A percentile compares a stretch with the other conserved stretches of the same genome.
These are phyloP conservation scores for Medicago lupulina DNA, from an alignment of 306 rosid genomes.

Conservation along the genomic window DNA sequence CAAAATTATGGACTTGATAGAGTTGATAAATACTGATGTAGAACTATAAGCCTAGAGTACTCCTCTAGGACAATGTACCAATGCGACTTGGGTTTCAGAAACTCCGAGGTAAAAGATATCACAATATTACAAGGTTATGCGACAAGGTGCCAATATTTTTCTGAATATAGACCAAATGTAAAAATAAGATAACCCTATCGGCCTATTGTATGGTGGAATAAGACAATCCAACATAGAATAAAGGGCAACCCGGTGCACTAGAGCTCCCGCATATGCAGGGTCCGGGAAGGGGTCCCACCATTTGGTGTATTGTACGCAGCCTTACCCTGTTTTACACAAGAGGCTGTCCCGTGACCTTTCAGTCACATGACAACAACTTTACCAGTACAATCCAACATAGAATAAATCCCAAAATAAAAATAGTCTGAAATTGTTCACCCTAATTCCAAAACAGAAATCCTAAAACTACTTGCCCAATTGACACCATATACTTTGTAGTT, in stretches of 20 bases:
- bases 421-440: background rate
- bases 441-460: conserved; percentile 4
- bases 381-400: background rate
- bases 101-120: background rate
- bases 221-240: background rate
- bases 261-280: no score
- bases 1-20: conserved; percentile 2
- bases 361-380: no score
- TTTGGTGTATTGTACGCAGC: no score
- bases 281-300: no score
- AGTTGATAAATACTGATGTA: conserved; percentile 4
- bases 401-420: background rate
- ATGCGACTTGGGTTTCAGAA: background rate
- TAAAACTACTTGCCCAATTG: background rate
- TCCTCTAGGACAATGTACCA: conserved; percentile 1
- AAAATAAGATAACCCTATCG: background rate
- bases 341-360: no score
- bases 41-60: conserved; percentile 2
- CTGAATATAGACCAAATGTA: background rate
- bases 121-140: background rate
- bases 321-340: no score
- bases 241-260: no score
- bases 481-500: background rate
- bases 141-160: background rate
- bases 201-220: no score